Evolutionary conservation across 169 alveolate genomes (phyloP), one percentile per base, ranked within the genome.

Genomic region (Condylostoma magnum): DNA sequence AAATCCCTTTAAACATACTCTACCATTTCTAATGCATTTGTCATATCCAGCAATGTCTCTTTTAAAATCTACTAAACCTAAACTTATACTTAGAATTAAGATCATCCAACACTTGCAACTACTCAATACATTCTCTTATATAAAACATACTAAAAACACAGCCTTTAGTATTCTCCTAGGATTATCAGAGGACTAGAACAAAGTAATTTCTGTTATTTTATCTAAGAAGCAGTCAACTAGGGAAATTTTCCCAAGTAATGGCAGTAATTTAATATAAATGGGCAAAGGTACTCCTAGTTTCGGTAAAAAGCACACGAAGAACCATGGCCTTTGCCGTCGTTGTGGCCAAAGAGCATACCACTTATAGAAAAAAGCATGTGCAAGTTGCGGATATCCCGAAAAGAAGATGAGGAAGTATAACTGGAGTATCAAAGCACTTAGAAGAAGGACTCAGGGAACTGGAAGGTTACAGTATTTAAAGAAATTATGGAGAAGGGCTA

Each of bases 241-340:
- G n/a, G n/a, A n/a, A n/a, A n/a, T n/a, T n/a, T n/a, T n/a, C n/a
- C n/a, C n/a, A n/a, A n/a, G n/a, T n/a, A n/a, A n/a, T n/a, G n/a
- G n/a, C n/a, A n/a, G n/a, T n/a, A n/a, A n/a, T n/a, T n/a, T n/a
- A n/a, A n/a, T n/a, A n/a, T n/a, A n/a, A n/a, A n/a, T n/a, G n/a
- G n/a, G n/a, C n/a, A 96, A 96, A 86, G 99, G 99, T 48, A 96
- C 99, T 56, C 98, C 99, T 34, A 90, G 98, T 54, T 93, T 93
- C 84, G 99, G 99, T 85, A 92, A 92, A 77, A 94, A 97, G 82
- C 94, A 97, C 91, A 94, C 96, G 77, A 95, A 96, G 83, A 94
- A 99, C 73, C 99, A 97, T 89, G 92, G 95, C 66, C 90, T 94
- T 77, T 96, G 99, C 92, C 90, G 96, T 78, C 92, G 99, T 73